phyloP scores from a whole-genome alignment of 1,284 basidiomycete species.

The Marasmius sp. region DNA sequence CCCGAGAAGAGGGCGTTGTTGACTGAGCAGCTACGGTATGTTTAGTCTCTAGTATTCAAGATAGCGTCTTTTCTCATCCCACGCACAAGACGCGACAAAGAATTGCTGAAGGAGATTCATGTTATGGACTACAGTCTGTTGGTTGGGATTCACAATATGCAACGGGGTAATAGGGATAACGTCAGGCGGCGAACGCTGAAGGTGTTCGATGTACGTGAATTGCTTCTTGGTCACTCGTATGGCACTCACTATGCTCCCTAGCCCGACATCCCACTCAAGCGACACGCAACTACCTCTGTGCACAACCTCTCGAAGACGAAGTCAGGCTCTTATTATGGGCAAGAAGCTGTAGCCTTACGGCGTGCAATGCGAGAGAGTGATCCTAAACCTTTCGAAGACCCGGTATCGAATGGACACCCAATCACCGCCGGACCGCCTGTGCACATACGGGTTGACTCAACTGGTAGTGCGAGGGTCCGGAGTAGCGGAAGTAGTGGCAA shows the following conservation, averaged over 20 bases:
- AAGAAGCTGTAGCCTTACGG: slow-evolving; percentile 79
- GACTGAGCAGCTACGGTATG: slow-evolving; percentile 72
- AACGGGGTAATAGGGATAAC: slow-evolving; percentile 88
- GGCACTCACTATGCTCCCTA: background rate
- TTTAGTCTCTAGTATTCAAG: background rate
- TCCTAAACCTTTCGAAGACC: slow-evolving; percentile 66
- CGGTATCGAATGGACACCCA: background rate
- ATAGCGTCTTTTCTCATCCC: background rate
- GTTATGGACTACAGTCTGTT: slow-evolving; percentile 98
- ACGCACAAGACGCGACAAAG: slow-evolving; percentile 67
- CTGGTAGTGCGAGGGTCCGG: slow-evolving; percentile 36
- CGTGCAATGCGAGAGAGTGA: slow-evolving; percentile 85
- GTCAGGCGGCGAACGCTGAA: slow-evolving; percentile 86
- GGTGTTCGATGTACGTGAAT: slow-evolving; percentile 67
- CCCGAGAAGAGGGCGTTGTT: slow-evolving; percentile 92
- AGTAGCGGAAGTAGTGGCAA: background rate
- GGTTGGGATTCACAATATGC: slow-evolving; percentile 93
- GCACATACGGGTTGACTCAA: slow-evolving; percentile 44
- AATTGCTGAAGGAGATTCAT: slow-evolving; percentile 77
- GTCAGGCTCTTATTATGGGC: background rate
- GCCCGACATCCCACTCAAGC: slow-evolving; percentile 1
- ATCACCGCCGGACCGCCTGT: slow-evolving; percentile 51
- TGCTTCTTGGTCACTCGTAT: background rate
- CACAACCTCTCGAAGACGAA: slow-evolving; percentile 3
- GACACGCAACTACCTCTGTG: slow-evolving; percentile 1